Evolutionary conservation across 2,329 filamentous ascomycete species (phyloP), one percentile per base, ranked within the genome.

Genomic region (Aureobasidium sp.): DNA sequence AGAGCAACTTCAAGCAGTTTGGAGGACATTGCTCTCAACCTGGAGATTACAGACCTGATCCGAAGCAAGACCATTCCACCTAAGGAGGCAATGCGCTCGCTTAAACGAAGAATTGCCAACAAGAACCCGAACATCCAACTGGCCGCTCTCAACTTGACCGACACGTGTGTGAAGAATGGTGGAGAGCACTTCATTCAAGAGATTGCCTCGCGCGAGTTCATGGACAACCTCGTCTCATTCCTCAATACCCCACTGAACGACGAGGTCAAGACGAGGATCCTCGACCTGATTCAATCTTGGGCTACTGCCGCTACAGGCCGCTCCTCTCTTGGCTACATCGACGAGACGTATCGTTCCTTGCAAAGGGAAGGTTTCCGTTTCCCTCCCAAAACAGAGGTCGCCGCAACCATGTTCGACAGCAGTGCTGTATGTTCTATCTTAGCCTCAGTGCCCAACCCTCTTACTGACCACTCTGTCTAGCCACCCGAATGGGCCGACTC

Each of bases 131-230:
- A 99, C 74, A 87, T 94, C 39, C 94, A 99, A 78, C 81, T 99
- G 39, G 94, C 92, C 68, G 89, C 94, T n/a, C 78, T 99, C 61
- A 95, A 94, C 75, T 87, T 99, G 70, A 96, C 92, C 66, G 94
- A 99, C 78, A 97, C 94, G 0, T 99, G 94, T 73, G 91, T 97
- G 64, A 99, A 99, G 79, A 99, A 99, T 79, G 94, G 94, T 63
- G 94, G 94, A 68, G 84, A 88, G 42, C 94, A 99, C 76, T 99
- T 99, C 75, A 86, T 99, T 54, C 83, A 87, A 67, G 94, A 99
- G 78, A 94, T 99, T 68, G 93, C 94, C 44, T 97, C 93, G 21
- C 86, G 92, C 66, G 94, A 99, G 78, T 99, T 97, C 71, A 95
- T 99, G 89, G 94, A 99, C 77, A 97, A 97, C 72, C 78, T 99